Evolutionary conservation across 2,329 filamentous ascomycete species (phyloP).

Genomic region (Proliferodiscus dingleyae): DNA sequence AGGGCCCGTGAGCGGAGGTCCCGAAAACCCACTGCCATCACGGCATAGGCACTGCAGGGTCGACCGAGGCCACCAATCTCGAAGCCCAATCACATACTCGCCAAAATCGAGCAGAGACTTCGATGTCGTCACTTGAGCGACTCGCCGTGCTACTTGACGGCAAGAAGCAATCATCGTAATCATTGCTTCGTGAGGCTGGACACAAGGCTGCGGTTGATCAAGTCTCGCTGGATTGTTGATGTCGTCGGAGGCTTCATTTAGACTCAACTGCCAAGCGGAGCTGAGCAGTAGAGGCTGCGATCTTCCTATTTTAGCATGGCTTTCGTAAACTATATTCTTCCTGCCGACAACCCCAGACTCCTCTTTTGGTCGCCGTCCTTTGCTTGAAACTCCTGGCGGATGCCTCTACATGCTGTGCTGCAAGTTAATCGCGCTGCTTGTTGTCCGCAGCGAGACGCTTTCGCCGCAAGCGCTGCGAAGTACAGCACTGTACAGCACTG

Average conservation of each 20-base stretch:
- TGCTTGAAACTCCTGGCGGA: neutral
- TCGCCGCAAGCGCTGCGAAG: slow-evolving; percentile 1
- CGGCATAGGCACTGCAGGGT: slow-evolving; percentile 10
- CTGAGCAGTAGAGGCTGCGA: neutral
- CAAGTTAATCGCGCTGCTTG: neutral
- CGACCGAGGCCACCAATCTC: slow-evolving; percentile 1
- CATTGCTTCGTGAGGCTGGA: slow-evolving; percentile 1
- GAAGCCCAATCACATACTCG: slow-evolving; percentile 6
- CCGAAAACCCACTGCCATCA: neutral
- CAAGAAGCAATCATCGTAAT: slow-evolving; percentile 1
- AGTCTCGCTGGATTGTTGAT: slow-evolving; percentile 2
- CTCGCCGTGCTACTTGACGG: neutral
- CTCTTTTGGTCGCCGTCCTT: slow-evolving; percentile 8
- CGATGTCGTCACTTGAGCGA: slow-evolving; percentile 5
- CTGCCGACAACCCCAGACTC: slow-evolving; percentile 8
- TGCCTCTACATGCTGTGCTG: neutral
- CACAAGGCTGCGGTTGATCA: neutral
- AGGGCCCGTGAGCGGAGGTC: neutral
- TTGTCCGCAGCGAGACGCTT: neutral
- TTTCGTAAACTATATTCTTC: slow-evolving; percentile 16
- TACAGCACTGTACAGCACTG: no score
- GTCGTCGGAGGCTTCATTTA: slow-evolving; percentile 13
- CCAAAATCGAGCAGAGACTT: slow-evolving; percentile 11
- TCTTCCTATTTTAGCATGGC: neutral
- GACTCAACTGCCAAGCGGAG: slow-evolving; percentile 7